These are phyloP conservation scores for Paspalum vaginatum DNA, from an alignment of 176 grass and related monocot genomes.

Conservation along the genomic window DNA sequence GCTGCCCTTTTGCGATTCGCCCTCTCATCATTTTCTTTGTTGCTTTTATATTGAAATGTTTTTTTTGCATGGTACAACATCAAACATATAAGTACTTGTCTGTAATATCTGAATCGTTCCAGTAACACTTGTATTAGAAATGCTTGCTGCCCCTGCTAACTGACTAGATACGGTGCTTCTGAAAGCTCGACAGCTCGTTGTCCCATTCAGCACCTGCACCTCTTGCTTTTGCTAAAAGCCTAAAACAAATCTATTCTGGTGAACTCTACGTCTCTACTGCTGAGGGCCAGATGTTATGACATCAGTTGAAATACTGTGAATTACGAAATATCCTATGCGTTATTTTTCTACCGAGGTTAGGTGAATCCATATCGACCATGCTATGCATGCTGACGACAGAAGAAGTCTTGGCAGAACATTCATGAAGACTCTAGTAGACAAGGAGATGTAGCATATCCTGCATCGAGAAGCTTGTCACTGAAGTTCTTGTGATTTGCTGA, in stretches of 20 bases:
- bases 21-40: neutral
- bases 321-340: slow-evolving; percentile 5
- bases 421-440: slow-evolving; percentile 32
- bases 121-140: neutral
- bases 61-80: neutral
- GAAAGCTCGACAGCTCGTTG: neutral
- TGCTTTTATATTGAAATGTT: slow-evolving; percentile 20
- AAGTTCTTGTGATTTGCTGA: slow-evolving; percentile 9
- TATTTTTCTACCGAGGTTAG: slow-evolving; percentile 22
- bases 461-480: slow-evolving; percentile 20
- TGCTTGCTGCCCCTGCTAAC: neutral
- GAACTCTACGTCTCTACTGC: slow-evolving; percentile 5
- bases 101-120: neutral
- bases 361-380: slow-evolving; percentile 24
- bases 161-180: neutral
- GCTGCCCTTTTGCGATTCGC: neutral
- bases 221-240: slow-evolving; percentile 6
- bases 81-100: neutral
- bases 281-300: slow-evolving; percentile 11
- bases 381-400: slow-evolving; percentile 14
- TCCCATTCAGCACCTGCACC: slow-evolving; percentile 2
- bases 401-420: slow-evolving; percentile 31
- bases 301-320: slow-evolving; percentile 5
- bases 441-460: slow-evolving; percentile 10
- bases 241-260: neutral